These are phyloP conservation scores for Citrus trifoliata DNA, from an alignment of 345 rosid genomes.

Conservation along the genomic window DNA sequence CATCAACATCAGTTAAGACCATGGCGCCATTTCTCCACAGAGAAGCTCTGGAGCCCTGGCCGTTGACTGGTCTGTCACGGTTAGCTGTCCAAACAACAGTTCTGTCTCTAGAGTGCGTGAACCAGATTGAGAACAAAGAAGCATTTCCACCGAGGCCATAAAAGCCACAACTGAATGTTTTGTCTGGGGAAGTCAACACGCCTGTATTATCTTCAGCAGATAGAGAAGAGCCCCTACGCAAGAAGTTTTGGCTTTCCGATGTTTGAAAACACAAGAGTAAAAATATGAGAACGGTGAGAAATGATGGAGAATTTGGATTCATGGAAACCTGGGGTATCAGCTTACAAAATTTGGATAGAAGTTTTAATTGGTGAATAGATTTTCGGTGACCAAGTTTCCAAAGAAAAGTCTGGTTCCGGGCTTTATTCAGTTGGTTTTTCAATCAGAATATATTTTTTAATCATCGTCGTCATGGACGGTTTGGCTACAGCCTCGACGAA, in stretches of 20 bases:
- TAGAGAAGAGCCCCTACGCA: constrained; percentile 25
- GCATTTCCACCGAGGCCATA: constrained; percentile 34
- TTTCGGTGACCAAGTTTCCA: too few species aligned
- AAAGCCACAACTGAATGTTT: constrained; percentile 45
- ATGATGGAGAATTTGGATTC: background rate
- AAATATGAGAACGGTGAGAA: constrained; percentile 1
- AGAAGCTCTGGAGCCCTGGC: constrained; percentile 34
- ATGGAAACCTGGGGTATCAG: background rate
- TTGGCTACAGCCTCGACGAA: too few species aligned
- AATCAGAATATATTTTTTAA: too few species aligned
- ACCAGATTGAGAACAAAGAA: constrained; percentile 46
- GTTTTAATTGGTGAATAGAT: too few species aligned
- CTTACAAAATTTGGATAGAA: background rate
- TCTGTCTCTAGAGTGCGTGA: constrained; percentile 22
- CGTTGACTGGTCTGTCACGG: constrained; percentile 39
- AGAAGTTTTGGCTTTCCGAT: constrained; percentile 9
- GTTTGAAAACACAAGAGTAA: background rate
- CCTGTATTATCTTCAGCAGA: constrained; percentile 25
- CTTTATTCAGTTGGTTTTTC: too few species aligned
- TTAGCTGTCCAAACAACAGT: constrained; percentile 51
- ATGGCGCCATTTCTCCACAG: constrained; percentile 28
- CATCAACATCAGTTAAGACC: constrained; percentile 34
- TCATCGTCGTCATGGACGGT: too few species aligned
- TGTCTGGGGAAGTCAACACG: constrained; percentile 25
- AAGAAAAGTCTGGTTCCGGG: too few species aligned